A percentile compares a stretch with the other conserved stretches of the same genome.
Conservation (phyloP, 257 asterid genomes). For the Buddleja alternifolia region DNA sequence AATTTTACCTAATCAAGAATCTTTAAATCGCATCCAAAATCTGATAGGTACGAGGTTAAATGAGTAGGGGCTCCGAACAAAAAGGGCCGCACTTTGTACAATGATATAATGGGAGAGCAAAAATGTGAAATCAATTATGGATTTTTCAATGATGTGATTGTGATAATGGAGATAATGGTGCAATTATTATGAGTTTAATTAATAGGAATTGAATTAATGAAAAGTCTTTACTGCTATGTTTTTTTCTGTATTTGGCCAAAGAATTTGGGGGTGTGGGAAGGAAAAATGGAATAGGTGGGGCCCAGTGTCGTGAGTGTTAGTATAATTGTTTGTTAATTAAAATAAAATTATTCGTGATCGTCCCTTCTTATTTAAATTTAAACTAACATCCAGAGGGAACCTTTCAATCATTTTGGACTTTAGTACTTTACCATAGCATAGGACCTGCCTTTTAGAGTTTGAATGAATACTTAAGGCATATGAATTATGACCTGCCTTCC, state of each 20-base stretch:
- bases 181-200: not conserved
- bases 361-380: too few relatives aligned
- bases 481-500: too few relatives aligned
- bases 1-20: conserved; percentile 29
- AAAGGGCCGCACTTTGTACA: not conserved
- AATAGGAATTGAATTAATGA: too few relatives aligned
- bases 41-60: conserved; percentile 31
- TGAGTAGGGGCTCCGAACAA: conserved; percentile 19
- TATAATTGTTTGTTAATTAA: too few relatives aligned
- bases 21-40: conserved; percentile 26
- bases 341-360: too few relatives aligned
- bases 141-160: conserved; percentile 8
- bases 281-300: conserved; percentile 22
- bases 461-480: too few relatives aligned
- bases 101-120: not conserved
- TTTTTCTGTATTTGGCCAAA: not conserved
- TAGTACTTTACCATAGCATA: not conserved
- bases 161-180: not conserved
- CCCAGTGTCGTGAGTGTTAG: not conserved
- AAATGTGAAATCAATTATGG: conserved; percentile 18
- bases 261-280: not conserved
- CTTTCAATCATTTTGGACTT: not conserved
- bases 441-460: not conserved
- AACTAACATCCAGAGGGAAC: not conserved
- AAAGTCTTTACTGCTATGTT: too few relatives aligned